Evolutionary conservation across 108 stramenopile genomes (phyloP).

Genomic region (Skeletonema grethae): DNA sequence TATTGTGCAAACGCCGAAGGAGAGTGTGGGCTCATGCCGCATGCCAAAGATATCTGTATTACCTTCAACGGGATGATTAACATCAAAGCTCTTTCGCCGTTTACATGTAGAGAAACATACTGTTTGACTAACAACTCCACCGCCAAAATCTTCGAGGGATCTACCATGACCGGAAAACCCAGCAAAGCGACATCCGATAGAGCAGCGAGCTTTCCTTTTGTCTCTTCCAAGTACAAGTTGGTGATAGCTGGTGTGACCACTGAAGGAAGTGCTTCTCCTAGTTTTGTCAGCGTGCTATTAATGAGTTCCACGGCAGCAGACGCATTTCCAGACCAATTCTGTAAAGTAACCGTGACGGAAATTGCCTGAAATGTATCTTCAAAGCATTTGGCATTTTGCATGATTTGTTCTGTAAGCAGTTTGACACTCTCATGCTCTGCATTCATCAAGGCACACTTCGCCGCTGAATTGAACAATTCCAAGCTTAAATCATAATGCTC

Average conservation of each 20-base stretch:
- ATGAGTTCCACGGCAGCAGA: conserved; percentile 6
- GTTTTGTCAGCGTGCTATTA: neutral
- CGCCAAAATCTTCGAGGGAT: conserved; percentile 1
- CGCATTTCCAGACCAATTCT: neutral
- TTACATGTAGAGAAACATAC: neutral
- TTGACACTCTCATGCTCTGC: no score
- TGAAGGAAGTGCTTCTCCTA: conserved; percentile 14
- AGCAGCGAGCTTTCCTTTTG: conserved; percentile 2
- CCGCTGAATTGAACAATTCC: no score
- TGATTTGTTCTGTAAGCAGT: no score
- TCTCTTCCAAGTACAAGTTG: neutral
- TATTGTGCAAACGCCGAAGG: conserved; percentile 19
- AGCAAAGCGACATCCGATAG: conserved; percentile 9
- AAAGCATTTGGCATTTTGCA: no score
- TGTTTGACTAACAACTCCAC: conserved; percentile 20
- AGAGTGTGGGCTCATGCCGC: conserved; percentile 20
- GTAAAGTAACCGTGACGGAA: neutral
- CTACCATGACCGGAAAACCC: conserved; percentile 13
- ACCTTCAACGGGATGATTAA: conserved; percentile 12
- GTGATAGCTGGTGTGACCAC: neutral
- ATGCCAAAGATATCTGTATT: conserved; percentile 12
- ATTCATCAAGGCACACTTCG: no score
- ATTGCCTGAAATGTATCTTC: no score
- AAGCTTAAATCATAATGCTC: no score
- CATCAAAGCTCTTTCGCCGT: neutral